These are phyloP conservation scores for Stromatinia cepivora DNA, from an alignment of 2,329 filamentous ascomycete genomes.

Conservation along the genomic window DNA sequence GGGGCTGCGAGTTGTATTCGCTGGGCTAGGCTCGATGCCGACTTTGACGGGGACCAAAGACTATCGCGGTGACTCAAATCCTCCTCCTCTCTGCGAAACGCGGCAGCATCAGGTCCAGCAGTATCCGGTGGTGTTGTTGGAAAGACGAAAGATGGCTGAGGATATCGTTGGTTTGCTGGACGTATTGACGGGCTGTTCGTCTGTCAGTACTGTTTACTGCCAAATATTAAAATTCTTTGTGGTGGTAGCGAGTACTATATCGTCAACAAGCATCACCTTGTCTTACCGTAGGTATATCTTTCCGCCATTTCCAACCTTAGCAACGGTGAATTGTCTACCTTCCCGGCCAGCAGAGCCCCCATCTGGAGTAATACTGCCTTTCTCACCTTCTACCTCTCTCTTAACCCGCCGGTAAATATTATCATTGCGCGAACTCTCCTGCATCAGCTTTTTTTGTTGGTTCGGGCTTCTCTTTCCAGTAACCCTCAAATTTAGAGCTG, in stretches of 20 bases:
- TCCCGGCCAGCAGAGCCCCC: conserved; percentile 54
- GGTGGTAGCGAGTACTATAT: conserved; percentile 20
- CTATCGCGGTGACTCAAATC: conserved; percentile 35
- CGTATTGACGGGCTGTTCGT: conserved; percentile 58
- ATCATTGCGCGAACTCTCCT: conserved; percentile 38
- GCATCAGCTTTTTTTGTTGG: conserved; percentile 32
- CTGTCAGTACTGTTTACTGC: conserved; percentile 31
- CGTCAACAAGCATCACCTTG: conserved; percentile 30
- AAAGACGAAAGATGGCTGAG: conserved; percentile 61
- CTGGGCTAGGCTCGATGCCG: conserved; percentile 42
- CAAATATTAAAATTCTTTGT: conserved; percentile 19
- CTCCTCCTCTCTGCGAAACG: conserved; percentile 38
- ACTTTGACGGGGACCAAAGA: conserved; percentile 39
- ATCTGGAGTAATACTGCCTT: conserved; percentile 59
- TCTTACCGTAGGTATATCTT: conserved; percentile 78
- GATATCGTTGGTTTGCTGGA: conserved; percentile 60
- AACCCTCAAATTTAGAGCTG: conserved; percentile 32
- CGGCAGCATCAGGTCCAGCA: conserved; percentile 53
- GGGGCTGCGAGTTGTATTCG: conserved; percentile 38
- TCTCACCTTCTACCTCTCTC: conserved; percentile 50
- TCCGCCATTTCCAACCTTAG: conserved; percentile 80
- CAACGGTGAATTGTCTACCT: conserved; percentile 63
- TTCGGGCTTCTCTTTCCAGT: conserved; percentile 32
- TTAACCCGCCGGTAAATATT: conserved; percentile 35
- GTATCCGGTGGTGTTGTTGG: conserved; percentile 61